Evolutionary conservation across 2,329 filamentous ascomycete genomes (phyloP), one percentile per base, ranked within the genome.

Genomic region (Shiraia sp.): DNA sequence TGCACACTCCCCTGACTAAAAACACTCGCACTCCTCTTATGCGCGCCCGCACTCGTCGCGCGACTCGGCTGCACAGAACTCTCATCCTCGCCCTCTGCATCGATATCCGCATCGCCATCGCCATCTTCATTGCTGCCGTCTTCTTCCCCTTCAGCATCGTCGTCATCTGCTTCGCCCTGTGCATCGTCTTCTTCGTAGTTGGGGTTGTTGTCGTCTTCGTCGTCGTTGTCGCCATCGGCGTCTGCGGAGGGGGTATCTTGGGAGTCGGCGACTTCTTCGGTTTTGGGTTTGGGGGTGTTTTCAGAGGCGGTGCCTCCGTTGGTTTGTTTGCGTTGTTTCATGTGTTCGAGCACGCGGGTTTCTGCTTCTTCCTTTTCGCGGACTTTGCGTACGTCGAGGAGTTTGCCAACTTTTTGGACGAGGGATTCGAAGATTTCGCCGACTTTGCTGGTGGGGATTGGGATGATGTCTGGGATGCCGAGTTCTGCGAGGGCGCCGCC

Each of bases 1-100:
- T 55, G 49, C 35, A 47, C 53, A 45, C 68, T 71, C 27, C 48
- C 57, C 37, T 77, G 74, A 65, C 88, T 92, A 38, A 95, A 67
- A 23, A 90, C 88, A 66, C 89, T 95, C 1, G 88, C 88, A 64
- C 89, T 93, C 45, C 90, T 80, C 74, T 95, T 95, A 51, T 87
- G 85, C 0, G 36, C 49, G 9, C 59, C 53, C 10, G 51, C 50
- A 36, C 59, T 64, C 7, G 53, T 59, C 3, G 55, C 65, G 14
- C 59, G 49, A 40, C 56, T 62, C 24, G 55, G 53, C 40, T 65
- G 59, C 39, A 54, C 55, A 27, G 53, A 53, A 29, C 57, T 61
- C 32, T 65, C 66, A 19, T 61, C 63, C 19, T 68, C 67, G n/a
- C 59, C 61, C 31, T 65, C 63, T 10, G 61, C 65, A 31, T 65